Percentiles rank a stretch among this genome's conserved stretches.
These are phyloP conservation scores for Sparassis latifolia DNA, from an alignment of 1,284 basidiomycete species.

Conservation along the genomic window DNA sequence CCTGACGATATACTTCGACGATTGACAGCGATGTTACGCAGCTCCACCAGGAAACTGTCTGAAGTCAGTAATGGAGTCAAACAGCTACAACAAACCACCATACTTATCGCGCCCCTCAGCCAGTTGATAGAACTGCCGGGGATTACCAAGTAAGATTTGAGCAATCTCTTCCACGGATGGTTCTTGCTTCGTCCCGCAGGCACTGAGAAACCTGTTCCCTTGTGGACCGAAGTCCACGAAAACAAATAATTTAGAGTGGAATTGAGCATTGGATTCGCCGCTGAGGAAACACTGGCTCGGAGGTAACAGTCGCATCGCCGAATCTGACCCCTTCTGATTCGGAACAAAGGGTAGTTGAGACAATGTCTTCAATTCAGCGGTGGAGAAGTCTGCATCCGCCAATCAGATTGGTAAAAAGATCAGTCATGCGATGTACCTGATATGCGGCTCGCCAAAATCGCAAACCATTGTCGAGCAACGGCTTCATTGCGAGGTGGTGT, in stretches of 20 bases:
- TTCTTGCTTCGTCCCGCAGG: conserved; percentile 85
- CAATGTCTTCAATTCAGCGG: conserved; percentile 38
- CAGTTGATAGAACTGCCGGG: conserved; percentile 63
- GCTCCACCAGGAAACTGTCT: conserved; percentile 71
- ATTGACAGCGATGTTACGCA: conserved; percentile 83
- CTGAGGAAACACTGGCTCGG: conserved; percentile 71
- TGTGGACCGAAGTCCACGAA: conserved; percentile 86
- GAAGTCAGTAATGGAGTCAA: background rate
- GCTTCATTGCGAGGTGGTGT: conserved; percentile 53
- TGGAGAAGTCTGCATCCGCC: conserved; percentile 39
- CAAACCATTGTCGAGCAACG: conserved; percentile 68
- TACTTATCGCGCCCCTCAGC: conserved; percentile 61
- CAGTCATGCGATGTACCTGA: conserved; percentile 39
- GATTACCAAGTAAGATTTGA: conserved; percentile 57
- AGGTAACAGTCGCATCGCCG: conserved; percentile 39
- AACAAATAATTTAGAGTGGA: conserved; percentile 76
- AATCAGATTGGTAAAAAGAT: background rate
- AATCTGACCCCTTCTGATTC: conserved; percentile 23
- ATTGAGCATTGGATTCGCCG: conserved; percentile 40
- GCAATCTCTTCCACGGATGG: conserved; percentile 82
- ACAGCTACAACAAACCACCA: conserved; percentile 10
- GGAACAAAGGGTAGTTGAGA: conserved; percentile 55
- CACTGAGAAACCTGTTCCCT: conserved; percentile 81
- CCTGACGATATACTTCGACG: conserved; percentile 48
- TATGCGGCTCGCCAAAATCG: conserved; percentile 70